A percentile compares a stretch with the other conserved stretches of the same genome.
These are phyloP conservation scores for Penicillium sp. DNA, from an alignment of 2,329 filamentous ascomycete species.

Conservation along the genomic window DNA sequence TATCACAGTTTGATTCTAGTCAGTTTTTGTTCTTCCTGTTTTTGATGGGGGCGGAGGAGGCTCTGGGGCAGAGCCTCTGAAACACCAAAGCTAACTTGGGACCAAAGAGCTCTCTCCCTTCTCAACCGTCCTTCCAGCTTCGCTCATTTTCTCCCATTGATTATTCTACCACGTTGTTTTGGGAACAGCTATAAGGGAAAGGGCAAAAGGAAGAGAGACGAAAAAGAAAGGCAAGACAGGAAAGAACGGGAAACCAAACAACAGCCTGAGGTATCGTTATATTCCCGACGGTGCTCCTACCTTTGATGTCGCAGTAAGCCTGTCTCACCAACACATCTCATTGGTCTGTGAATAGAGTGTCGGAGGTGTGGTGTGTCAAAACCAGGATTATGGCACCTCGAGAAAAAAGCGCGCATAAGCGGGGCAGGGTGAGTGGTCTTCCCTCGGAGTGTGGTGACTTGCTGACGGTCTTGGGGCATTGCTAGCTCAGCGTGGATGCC, in stretches of 20 bases:
- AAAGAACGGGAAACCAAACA: background rate
- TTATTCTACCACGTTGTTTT: background rate
- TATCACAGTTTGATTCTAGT: background rate
- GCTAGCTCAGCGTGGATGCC: constrained; percentile 66
- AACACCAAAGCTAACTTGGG: background rate
- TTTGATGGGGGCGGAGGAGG: background rate
- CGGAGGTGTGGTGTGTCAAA: constrained; percentile 9
- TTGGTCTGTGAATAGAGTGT: background rate
- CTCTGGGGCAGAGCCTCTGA: background rate
- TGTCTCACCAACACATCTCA: background rate
- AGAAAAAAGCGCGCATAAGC: constrained; percentile 85
- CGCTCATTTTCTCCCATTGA: background rate
- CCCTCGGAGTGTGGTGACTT: background rate
- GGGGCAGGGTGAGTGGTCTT: constrained; percentile 64
- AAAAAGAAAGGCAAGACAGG: background rate
- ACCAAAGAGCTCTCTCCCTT: background rate
- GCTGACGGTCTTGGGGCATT: constrained; percentile 7
- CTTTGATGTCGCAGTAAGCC: constrained; percentile 3
- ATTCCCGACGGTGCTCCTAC: constrained; percentile 1
- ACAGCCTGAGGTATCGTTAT: background rate
- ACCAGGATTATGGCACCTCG: constrained; percentile 45
- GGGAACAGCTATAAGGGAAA: background rate
- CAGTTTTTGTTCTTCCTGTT: background rate
- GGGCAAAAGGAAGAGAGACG: background rate
- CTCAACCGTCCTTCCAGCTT: constrained; percentile 3